A percentile compares a stretch with the other conserved stretches of the same genome.
Evolutionary conservation across 2,329 filamentous ascomycete genomes (phyloP).

Genomic region (Colletotrichum plurivorum): DNA sequence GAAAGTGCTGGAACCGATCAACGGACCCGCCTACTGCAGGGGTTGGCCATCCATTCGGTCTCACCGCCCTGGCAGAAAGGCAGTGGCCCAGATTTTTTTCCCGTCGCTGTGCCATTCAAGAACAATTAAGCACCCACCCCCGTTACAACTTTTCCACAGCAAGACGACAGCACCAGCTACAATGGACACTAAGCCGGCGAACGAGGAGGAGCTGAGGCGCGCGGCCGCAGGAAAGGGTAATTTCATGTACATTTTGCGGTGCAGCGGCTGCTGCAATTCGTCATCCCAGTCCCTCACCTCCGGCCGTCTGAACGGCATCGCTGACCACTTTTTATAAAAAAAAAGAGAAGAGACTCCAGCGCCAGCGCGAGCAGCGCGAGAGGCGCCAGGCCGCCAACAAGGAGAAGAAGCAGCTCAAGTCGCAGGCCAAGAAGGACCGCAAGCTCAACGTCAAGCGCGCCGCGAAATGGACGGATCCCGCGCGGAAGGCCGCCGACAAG

Average conservation of each 20-base stretch:
- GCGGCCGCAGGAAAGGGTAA: constrained; percentile 30
- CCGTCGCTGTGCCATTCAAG: no score
- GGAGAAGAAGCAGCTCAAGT: constrained; percentile 53
- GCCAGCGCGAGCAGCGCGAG: constrained; percentile 46
- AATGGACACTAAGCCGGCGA: no score
- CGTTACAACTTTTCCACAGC: no score
- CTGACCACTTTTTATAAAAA: background rate
- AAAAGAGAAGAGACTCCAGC: constrained; percentile 48
- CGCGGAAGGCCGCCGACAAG: constrained; percentile 50
- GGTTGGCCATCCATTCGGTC: no score
- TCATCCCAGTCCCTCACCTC: background rate
- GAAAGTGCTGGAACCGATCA: no score
- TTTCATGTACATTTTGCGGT: background rate
- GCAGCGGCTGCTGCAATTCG: background rate
- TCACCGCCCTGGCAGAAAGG: no score
- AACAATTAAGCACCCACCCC: no score
- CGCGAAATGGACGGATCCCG: constrained; percentile 50
- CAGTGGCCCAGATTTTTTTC: no score
- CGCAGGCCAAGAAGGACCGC: constrained; percentile 55
- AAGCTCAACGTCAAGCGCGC: constrained; percentile 51
- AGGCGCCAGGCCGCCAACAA: constrained; percentile 49
- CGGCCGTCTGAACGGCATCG: background rate
- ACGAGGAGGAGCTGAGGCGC: constrained; percentile 39
- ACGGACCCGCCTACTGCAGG: no score
- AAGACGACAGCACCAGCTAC: no score